Conservation (phyloP, 306 rosid species). For the Acacia crassicarpa region DNA sequence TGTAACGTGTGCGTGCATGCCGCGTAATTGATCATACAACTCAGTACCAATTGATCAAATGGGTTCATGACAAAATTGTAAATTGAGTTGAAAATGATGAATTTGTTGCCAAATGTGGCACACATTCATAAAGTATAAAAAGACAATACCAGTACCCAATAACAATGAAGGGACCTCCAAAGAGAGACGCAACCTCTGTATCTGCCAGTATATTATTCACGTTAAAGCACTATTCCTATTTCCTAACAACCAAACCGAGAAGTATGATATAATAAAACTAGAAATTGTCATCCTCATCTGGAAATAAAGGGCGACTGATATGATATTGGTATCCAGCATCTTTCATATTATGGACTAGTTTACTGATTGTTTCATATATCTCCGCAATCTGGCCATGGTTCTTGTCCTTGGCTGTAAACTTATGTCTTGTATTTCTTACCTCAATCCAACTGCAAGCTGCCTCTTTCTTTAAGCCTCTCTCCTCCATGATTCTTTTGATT, state of each 20-base stretch:
- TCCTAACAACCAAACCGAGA: background rate
- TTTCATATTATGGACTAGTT: conserved; percentile 50
- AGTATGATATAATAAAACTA: conserved; percentile 15
- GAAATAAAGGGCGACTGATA: conserved; percentile 32
- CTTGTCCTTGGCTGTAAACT: conserved; percentile 58
- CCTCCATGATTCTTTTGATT: conserved; percentile 49
- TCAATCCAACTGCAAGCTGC: conserved; percentile 64
- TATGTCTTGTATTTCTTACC: conserved; percentile 48
- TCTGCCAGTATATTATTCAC: conserved; percentile 7
- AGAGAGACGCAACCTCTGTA: background rate
- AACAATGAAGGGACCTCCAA: too few relatives aligned
- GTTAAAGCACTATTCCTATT: background rate
- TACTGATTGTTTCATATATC: conserved; percentile 41
- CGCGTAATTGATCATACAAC: background rate
- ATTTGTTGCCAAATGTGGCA: background rate
- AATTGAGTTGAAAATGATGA: background rate
- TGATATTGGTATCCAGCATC: conserved; percentile 50
- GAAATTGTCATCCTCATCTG: conserved; percentile 37
- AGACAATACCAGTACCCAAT: background rate
- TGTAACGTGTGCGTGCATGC: too few relatives aligned
- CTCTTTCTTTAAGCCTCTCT: conserved; percentile 55
- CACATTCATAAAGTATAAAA: background rate
- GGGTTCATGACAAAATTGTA: background rate
- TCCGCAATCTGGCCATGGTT: conserved; percentile 47
- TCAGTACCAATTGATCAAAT: background rate